phyloP scores from a whole-genome alignment of 2,329 filamentous ascomycete genomes.

The Chaetomium sp. region DNA sequence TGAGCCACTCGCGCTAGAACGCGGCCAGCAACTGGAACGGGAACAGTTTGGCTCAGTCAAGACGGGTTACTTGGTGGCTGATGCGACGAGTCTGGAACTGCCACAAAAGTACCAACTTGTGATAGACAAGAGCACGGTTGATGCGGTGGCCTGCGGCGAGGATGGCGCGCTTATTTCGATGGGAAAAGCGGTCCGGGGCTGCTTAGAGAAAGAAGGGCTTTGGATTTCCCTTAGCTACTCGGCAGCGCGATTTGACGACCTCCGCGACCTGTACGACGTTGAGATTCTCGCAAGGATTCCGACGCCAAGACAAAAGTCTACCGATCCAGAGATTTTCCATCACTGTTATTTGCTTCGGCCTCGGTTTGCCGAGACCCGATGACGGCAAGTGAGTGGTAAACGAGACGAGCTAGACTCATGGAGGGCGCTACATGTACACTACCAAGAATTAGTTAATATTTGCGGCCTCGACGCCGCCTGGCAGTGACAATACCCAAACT shows the following conservation, averaged over 20 bases:
- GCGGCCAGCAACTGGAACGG: conserved; percentile 36
- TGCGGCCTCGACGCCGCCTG: too few species aligned
- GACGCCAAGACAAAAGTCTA: conserved; percentile 34
- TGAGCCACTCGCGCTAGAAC: conserved; percentile 41
- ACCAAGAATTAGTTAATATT: too few species aligned
- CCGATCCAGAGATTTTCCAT: conserved; percentile 42
- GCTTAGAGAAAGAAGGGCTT: conserved; percentile 32
- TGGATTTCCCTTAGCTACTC: conserved; percentile 48
- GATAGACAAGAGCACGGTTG: conserved; percentile 44
- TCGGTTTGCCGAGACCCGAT: neutral
- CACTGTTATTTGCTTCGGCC: conserved; percentile 40
- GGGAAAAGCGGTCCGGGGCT: conserved; percentile 31
- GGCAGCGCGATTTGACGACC: conserved; percentile 32
- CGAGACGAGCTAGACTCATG: neutral
- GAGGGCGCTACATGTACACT: neutral
- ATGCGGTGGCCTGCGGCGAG: conserved; percentile 43
- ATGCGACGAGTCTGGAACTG: conserved; percentile 36
- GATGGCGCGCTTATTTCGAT: conserved; percentile 33
- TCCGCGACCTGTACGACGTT: conserved; percentile 31
- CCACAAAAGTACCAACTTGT: conserved; percentile 34
- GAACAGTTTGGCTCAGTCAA: conserved; percentile 37
- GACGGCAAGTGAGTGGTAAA: neutral
- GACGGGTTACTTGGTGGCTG: conserved; percentile 39
- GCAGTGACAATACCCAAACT: too few species aligned
- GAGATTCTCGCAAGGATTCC: conserved; percentile 37